Conservation (phyloP, 106 monocot species). For the Platanthera guangdongensis region DNA sequence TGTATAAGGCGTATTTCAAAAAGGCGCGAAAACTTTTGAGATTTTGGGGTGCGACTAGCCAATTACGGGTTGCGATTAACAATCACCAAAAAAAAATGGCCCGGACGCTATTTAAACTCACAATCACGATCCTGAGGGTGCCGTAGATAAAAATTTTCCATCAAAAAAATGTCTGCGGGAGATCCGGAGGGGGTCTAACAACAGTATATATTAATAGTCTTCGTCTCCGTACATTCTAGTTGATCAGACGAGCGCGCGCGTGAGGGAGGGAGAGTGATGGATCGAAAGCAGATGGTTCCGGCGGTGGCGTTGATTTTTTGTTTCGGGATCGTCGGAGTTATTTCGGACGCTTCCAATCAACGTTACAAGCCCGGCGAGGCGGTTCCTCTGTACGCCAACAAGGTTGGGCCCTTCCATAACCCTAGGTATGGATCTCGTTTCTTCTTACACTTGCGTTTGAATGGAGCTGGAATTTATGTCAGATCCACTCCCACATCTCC, state of each 20-base stretch:
- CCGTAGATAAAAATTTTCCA: too few species aligned
- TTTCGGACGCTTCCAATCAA: constrained; percentile 45
- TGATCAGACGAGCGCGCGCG: not conserved
- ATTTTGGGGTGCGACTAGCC: too few species aligned
- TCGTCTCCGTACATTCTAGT: not conserved
- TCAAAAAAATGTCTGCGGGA: too few species aligned
- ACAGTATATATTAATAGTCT: too few species aligned
- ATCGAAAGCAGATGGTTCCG: not conserved
- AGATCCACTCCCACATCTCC: not conserved
- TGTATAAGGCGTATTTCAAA: too few species aligned
- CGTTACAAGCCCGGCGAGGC: constrained; percentile 41
- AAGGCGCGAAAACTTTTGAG: too few species aligned
- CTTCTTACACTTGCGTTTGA: not conserved
- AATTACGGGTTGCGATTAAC: too few species aligned
- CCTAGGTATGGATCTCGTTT: constrained; percentile 31
- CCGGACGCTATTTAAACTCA: too few species aligned
- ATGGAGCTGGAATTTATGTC: not conserved
- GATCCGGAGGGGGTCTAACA: too few species aligned
- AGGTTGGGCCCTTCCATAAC: constrained; percentile 67
- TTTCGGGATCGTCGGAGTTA: constrained; percentile 12
- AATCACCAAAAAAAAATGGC: too few species aligned
- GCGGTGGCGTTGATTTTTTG: not conserved
- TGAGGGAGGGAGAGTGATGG: constrained; percentile 2
- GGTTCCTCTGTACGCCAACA: constrained; percentile 62
- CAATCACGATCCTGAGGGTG: too few species aligned